Evolutionary conservation across 305 asterid species (phyloP), one percentile per base, ranked within the genome.

Genomic region (Fraxinus latifolia): DNA sequence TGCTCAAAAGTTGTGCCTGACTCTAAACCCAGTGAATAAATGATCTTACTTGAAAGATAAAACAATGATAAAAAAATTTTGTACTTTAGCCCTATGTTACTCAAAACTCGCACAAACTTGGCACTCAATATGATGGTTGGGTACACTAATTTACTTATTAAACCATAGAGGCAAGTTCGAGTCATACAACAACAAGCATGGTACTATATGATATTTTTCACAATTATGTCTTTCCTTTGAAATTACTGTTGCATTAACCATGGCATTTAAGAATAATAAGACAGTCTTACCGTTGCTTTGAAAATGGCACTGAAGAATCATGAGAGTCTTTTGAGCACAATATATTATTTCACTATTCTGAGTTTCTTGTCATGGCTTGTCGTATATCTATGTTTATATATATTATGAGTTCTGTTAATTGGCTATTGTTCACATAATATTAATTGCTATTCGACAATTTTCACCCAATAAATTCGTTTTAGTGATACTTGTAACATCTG

Each of bases 391-490:
- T 5, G 76, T 31, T 32, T 14, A 5, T 70, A 5, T 14, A 14
- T 15, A 32, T 70, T 32, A n/a, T 32, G 12, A 31, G 21, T 31
- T 70, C 8, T 70, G 42, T 70, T 70, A 31, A 14, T 70, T 70
- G 76, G 76, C 76, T 70, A 32, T 32, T 70, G 21, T 34, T 84
- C 73, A 27, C 78, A 19, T 50, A 36, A 50, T 36, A 55, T 29
- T 37, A 73, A 39, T 34, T 76, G 55, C 11, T 58, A 47, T 77
- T 76, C 12, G 76, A 50, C 74, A 68, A 33, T 62, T 11, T 47
- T 39, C 68, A 29, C 42, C 15, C 19, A 68, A 32, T 73, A 23
- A 70, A 29, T 31, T 68, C 8, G 6, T n/a, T 71, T 76, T 67
- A n/a, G 81, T 81, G 65, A 60, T 15, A 50, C 62, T 76, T 68